A percentile compares a stretch with the other conserved stretches of the same genome.
Conservation (phyloP, 2,329 filamentous ascomycete genomes). For the Sclerotinia spermophila region DNA sequence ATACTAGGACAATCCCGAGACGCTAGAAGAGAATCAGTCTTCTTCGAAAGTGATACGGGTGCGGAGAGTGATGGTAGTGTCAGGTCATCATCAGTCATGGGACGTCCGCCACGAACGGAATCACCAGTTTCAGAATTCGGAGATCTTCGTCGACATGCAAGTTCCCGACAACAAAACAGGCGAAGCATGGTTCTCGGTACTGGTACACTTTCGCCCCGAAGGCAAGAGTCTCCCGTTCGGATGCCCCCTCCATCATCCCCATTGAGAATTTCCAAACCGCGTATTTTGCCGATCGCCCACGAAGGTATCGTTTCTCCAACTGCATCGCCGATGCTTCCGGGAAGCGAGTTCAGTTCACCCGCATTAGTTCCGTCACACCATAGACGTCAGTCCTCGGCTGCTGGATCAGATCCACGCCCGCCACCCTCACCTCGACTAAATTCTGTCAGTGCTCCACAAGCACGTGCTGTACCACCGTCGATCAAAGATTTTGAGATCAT, state of each 20-base stretch:
- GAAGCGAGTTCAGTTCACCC: constrained; percentile 77
- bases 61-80: constrained; percentile 74
- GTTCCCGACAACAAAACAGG: constrained; percentile 78
- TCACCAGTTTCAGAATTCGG: constrained; percentile 88
- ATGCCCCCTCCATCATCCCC: constrained; percentile 75
- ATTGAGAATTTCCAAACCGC: constrained; percentile 78
- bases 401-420: constrained; percentile 64
- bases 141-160: constrained; percentile 69
- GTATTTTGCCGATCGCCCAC: constrained; percentile 54
- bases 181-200: constrained; percentile 76
- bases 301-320: constrained; percentile 78
- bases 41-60: constrained; percentile 77
- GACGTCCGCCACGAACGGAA: constrained; percentile 70
- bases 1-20: constrained; percentile 56
- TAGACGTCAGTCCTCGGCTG: constrained; percentile 85
- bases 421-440: constrained; percentile 80
- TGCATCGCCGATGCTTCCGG: constrained; percentile 80
- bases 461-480: constrained; percentile 84
- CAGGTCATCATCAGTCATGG: constrained; percentile 72
- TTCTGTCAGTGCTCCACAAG: constrained; percentile 73
- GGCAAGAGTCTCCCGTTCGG: constrained; percentile 86
- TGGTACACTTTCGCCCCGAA: constrained; percentile 71
- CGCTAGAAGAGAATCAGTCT: constrained; percentile 72
- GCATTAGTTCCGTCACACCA: constrained; percentile 65
- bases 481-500: constrained; percentile 99